These are phyloP conservation scores for Diaporthe nobilis DNA, from an alignment of 2,329 filamentous ascomycete species.

Conservation along the genomic window DNA sequence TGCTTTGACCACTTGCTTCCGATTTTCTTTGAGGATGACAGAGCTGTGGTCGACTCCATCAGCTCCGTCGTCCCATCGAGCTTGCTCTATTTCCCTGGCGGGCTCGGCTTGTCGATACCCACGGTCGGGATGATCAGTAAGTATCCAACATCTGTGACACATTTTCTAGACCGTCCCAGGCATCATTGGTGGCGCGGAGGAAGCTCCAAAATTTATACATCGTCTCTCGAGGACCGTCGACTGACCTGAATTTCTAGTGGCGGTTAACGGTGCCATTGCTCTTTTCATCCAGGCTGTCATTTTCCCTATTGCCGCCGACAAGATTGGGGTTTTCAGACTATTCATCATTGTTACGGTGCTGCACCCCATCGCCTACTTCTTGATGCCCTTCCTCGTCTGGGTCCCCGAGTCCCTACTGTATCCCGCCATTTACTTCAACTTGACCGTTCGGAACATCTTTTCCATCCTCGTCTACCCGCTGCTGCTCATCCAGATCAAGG, in stretches of 20 bases:
- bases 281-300: constrained; percentile 72
- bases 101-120: constrained; percentile 73
- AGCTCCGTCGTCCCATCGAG: constrained; percentile 51
- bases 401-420: constrained; percentile 67
- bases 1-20: constrained; percentile 92
- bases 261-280: constrained; percentile 63
- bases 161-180: not conserved
- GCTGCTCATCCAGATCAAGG: constrained; percentile 77
- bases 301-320: constrained; percentile 72
- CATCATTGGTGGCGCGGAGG: no score
- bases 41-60: constrained; percentile 55
- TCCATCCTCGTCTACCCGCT: constrained; percentile 77
- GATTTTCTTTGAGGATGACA: constrained; percentile 90
- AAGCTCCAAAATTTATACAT: not conserved
- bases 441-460: constrained; percentile 71
- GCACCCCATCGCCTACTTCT: constrained; percentile 73
- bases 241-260: constrained; percentile 55
- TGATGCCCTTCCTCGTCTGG: constrained; percentile 71
- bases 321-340: constrained; percentile 70
- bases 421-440: constrained; percentile 70
- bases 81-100: constrained; percentile 71
- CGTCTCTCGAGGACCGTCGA: not conserved
- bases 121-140: constrained; percentile 62
- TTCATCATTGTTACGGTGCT: constrained; percentile 71
- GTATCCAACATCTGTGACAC: not conserved